These are phyloP conservation scores for Xanthoparmelia taractica DNA, from an alignment of 495 filamentous ascomycete species.

Conservation along the genomic window DNA sequence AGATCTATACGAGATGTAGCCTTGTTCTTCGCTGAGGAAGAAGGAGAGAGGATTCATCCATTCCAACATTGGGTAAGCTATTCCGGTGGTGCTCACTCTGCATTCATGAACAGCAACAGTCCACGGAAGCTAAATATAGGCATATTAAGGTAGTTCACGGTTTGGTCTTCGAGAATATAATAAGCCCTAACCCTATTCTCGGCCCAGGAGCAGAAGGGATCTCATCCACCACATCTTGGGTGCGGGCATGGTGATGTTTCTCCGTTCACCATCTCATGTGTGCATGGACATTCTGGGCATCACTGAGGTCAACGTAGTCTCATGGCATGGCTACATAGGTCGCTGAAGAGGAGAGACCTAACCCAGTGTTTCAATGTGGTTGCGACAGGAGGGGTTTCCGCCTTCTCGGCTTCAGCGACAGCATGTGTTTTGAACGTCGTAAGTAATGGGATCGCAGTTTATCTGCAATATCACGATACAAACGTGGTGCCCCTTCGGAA, in stretches of 20 bases:
- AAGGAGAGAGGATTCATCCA: background rate
- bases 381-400: background rate
- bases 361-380: background rate
- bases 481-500: background rate
- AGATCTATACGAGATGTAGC: background rate
- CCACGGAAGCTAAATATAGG: too few relatives aligned
- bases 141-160: too few relatives aligned
- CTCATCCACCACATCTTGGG: too few relatives aligned
- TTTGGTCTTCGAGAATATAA: too few relatives aligned
- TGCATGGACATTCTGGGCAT: too few relatives aligned
- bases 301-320: too few relatives aligned
- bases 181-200: too few relatives aligned
- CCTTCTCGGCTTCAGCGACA: background rate
- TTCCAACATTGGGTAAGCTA: too few relatives aligned
- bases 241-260: too few relatives aligned
- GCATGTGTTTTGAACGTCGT: background rate
- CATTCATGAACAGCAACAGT: background rate
- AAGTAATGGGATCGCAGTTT: background rate
- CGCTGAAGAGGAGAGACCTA: background rate
- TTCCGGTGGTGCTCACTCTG: background rate
- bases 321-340: too few relatives aligned
- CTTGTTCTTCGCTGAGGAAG: background rate
- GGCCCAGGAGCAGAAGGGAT: too few relatives aligned
- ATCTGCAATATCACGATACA: background rate
- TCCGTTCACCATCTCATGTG: too few relatives aligned